These are phyloP conservation scores for Datura wrightii DNA, from an alignment of 257 asterid genomes.

Conservation along the genomic window DNA sequence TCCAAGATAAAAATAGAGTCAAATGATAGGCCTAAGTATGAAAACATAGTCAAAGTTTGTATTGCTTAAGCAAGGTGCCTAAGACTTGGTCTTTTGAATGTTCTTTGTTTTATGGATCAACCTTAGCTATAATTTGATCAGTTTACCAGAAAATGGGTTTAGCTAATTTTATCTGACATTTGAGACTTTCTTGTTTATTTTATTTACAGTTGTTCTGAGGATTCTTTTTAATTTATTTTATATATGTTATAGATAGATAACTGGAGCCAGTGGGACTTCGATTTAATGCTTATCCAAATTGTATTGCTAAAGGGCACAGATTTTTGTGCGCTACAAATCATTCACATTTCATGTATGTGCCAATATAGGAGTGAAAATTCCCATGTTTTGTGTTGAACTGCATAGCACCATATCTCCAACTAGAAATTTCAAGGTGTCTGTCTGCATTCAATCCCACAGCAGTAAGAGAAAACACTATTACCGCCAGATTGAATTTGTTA, in stretches of 20 bases:
- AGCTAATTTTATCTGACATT: not conserved
- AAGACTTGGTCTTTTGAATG: not conserved
- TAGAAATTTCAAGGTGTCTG: not conserved
- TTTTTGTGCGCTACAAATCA: not conserved
- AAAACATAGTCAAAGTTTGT: not conserved
- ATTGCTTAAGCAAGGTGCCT: not conserved
- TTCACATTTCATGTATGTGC: not conserved
- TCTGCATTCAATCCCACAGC: not conserved
- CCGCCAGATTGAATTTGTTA: not conserved
- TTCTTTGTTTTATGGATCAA: slow-evolving; percentile 25
- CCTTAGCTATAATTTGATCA: not conserved
- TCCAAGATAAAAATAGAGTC: not conserved
- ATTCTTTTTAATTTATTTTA: not conserved
- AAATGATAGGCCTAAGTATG: not conserved
- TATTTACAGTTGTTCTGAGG: not conserved
- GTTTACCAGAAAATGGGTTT: not conserved
- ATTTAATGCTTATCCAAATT: slow-evolving; percentile 23
- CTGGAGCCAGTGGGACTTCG: not conserved
- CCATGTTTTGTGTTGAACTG: not conserved
- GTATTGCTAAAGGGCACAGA: not conserved
- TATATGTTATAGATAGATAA: not conserved
- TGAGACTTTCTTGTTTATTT: not conserved
- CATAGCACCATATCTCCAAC: not conserved
- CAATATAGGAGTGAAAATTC: not conserved
- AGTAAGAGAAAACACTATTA: not conserved